Percentiles rank a stretch among this genome's conserved stretches.
Conservation (phyloP, 2,329 filamentous ascomycete species). For the Nemania serpens region DNA sequence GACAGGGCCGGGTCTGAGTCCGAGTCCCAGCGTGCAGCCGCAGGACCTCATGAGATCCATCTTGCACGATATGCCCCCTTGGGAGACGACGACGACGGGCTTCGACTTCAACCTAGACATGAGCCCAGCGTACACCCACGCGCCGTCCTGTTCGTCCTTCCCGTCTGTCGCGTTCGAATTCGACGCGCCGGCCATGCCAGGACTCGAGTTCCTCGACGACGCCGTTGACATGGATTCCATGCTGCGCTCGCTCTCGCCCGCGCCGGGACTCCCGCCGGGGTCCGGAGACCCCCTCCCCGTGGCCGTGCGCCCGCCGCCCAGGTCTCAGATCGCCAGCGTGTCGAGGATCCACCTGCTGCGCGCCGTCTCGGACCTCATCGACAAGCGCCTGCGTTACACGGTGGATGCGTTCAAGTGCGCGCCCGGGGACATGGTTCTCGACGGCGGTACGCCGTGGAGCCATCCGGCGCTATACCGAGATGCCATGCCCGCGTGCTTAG, state of each 20-base stretch:
- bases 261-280: not conserved
- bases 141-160: constrained; percentile 4
- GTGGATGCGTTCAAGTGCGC: constrained; percentile 20
- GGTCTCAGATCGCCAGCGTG: not conserved
- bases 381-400: constrained; percentile 22
- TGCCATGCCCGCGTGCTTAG: constrained; percentile 25
- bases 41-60: constrained; percentile 6
- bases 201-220: constrained; percentile 19
- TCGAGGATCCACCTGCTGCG: constrained; percentile 18
- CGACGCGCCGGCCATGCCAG: constrained; percentile 12
- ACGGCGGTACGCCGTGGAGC: constrained; percentile 26
- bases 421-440: constrained; percentile 22
- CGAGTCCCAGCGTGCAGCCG: not conserved
- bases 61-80: constrained; percentile 8
- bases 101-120: constrained; percentile 27
- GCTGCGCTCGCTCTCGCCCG: constrained; percentile 1
- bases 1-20: not conserved
- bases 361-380: constrained; percentile 18
- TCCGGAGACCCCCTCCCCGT: constrained; percentile 17
- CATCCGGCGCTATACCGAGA: constrained; percentile 27
- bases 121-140: not conserved
- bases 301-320: constrained; percentile 8
- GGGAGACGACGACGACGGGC: constrained; percentile 11
- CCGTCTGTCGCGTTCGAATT: constrained; percentile 23
- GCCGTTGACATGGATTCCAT: not conserved